Percentiles rank a stretch among this genome's conserved stretches.
Evolutionary conservation across 805 yeast species (phyloP).

Genomic region (Teunomyces pallodes): DNA sequence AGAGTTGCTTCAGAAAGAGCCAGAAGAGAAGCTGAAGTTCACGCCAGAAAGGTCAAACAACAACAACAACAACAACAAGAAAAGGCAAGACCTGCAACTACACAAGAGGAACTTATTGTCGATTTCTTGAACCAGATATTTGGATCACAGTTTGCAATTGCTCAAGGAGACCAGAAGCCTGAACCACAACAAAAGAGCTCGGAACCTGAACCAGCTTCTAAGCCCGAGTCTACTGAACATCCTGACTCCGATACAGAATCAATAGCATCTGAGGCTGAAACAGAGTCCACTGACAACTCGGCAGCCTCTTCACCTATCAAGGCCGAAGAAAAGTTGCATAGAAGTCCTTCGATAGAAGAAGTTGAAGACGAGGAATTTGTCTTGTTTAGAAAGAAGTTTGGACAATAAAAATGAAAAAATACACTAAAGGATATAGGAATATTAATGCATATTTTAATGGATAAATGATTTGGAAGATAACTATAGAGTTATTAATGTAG

Average conservation of each 20-base stretch:
- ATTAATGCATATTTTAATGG: neutral
- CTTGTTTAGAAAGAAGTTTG: slow-evolving; percentile 38
- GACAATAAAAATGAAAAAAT: slow-evolving; percentile 8
- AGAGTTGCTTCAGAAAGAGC: slow-evolving; percentile 12
- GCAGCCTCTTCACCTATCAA: slow-evolving; percentile 4
- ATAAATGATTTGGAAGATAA: too few species aligned
- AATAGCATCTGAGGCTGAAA: slow-evolving; percentile 14
- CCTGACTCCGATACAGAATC: slow-evolving; percentile 17
- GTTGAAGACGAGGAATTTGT: slow-evolving; percentile 34
- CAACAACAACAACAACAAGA: neutral
- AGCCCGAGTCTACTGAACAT: neutral
- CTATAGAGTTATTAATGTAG: too few species aligned
- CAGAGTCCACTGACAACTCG: slow-evolving; percentile 2
- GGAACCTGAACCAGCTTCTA: neutral
- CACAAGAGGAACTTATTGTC: neutral
- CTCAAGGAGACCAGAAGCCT: neutral
- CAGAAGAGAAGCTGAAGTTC: slow-evolving; percentile 11
- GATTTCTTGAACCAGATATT: slow-evolving; percentile 11
- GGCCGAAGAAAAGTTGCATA: slow-evolving; percentile 13
- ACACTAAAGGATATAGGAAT: neutral
- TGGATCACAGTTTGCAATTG: neutral
- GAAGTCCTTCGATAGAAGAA: slow-evolving; percentile 27
- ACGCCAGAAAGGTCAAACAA: slow-evolving; percentile 14
- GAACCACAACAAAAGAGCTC: neutral
- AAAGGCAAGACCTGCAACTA: neutral